Evolutionary conservation across 2,329 filamentous ascomycete species (phyloP).

Genomic region (Colletotrichum eleusines): DNA sequence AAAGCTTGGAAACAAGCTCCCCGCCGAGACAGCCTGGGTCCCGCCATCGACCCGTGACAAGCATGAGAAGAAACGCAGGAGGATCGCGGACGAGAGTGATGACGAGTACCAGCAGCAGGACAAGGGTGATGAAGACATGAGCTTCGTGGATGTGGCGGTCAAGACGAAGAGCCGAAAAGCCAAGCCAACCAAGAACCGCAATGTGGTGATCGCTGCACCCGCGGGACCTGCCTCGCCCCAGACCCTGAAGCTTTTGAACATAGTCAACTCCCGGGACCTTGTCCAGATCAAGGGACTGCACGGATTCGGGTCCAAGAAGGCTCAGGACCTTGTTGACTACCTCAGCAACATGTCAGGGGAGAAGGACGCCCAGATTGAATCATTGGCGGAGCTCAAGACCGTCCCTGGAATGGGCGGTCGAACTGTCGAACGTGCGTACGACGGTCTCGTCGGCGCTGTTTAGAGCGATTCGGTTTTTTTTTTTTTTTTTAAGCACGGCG

Average conservation of each 20-base stretch:
- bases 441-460: slow-evolving; percentile 54
- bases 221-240: slow-evolving; percentile 62
- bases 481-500: no score
- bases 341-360: slow-evolving; percentile 60
- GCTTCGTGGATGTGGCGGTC: slow-evolving; percentile 47
- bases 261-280: slow-evolving; percentile 80
- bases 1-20: slow-evolving; percentile 57
- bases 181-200: slow-evolving; percentile 48
- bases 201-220: slow-evolving; percentile 53
- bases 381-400: slow-evolving; percentile 63
- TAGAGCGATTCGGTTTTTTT: slow-evolving; percentile 22
- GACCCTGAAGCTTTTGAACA: slow-evolving; percentile 72
- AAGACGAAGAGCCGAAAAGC: slow-evolving; percentile 50
- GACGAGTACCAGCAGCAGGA: slow-evolving; percentile 55
- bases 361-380: slow-evolving; percentile 58
- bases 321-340: slow-evolving; percentile 69
- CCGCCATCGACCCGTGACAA: slow-evolving; percentile 21
- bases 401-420: slow-evolving; percentile 70
- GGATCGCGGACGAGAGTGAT: slow-evolving; percentile 49
- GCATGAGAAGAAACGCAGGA: slow-evolving; percentile 44
- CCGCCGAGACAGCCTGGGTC: slow-evolving; percentile 20
- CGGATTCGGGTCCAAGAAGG: slow-evolving; percentile 80
- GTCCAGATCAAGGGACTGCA: slow-evolving; percentile 74
- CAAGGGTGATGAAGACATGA: slow-evolving; percentile 57
- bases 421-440: slow-evolving; percentile 68